These are phyloP conservation scores for Picochlorum sp. DNA, from an alignment of 139 green algal species.

Conservation along the genomic window DNA sequence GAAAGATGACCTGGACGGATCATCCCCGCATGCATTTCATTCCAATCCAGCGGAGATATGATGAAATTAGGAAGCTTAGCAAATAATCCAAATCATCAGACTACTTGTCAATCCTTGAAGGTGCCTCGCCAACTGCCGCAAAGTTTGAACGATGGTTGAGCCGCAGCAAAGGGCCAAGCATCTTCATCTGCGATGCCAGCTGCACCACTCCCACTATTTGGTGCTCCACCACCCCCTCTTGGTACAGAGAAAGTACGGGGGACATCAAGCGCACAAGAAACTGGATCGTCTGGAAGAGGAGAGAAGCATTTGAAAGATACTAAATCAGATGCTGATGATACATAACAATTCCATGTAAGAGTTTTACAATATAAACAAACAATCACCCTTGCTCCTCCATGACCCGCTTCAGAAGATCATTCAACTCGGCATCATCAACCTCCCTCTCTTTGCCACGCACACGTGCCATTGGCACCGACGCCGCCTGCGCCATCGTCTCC, in stretches of 20 bases:
- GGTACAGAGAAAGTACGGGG: neutral
- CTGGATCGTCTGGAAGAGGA: neutral
- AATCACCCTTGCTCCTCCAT: no score
- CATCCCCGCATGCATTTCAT: no score
- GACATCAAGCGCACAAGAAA: neutral
- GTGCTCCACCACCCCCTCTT: neutral
- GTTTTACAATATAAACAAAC: no score
- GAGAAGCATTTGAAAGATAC: neutral
- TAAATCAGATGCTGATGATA: no score
- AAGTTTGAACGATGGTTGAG: neutral
- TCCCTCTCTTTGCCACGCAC: constrained; percentile 18
- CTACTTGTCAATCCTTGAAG: neutral
- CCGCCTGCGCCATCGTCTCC: constrained; percentile 35
- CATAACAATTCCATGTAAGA: no score
- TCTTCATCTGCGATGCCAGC: neutral
- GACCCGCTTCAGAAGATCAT: neutral
- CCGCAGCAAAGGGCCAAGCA: neutral
- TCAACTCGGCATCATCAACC: constrained; percentile 31
- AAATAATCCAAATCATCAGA: no score
- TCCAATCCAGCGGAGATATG: no score
- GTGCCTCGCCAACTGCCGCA: neutral
- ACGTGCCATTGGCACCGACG: constrained; percentile 21
- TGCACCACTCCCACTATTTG: constrained; percentile 1
- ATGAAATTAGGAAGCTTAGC: no score
- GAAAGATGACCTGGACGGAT: no score